A percentile compares a stretch with the other conserved stretches of the same genome.
phyloP scores from a whole-genome alignment of 2,329 filamentous ascomycete genomes.

The Macrophomina pseudophaseolina region DNA sequence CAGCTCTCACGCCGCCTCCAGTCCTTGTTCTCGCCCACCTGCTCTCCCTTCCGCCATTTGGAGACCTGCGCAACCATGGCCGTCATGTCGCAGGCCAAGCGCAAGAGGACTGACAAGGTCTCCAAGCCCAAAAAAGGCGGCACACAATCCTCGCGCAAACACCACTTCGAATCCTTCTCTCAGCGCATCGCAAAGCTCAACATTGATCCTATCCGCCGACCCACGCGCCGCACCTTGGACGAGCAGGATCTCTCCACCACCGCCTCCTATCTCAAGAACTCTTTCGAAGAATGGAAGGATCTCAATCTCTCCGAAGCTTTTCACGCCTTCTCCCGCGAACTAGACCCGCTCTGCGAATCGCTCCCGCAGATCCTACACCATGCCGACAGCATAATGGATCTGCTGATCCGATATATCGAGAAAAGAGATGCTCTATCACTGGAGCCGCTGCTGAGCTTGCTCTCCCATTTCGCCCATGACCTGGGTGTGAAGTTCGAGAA shows the following conservation, averaged over 20 bases:
- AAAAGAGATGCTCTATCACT: slow-evolving; percentile 78
- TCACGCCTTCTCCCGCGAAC: slow-evolving; percentile 74
- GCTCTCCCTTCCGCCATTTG: background rate
- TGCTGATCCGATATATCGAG: slow-evolving; percentile 76
- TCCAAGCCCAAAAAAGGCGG: slow-evolving; percentile 69
- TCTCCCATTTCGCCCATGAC: slow-evolving; percentile 94
- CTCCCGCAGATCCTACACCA: slow-evolving; percentile 91
- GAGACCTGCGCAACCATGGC: slow-evolving; percentile 43
- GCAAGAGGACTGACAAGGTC: slow-evolving; percentile 59
- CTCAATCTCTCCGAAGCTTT: slow-evolving; percentile 88
- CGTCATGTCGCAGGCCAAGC: slow-evolving; percentile 47
- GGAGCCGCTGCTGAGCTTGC: slow-evolving; percentile 84
- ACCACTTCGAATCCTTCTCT: slow-evolving; percentile 90
- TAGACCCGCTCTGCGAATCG: slow-evolving; percentile 81
- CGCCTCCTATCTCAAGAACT: slow-evolving; percentile 85
- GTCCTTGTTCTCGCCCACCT: background rate
- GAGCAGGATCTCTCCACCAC: slow-evolving; percentile 75
- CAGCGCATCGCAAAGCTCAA: slow-evolving; percentile 89
- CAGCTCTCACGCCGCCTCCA: background rate
- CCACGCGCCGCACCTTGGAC: slow-evolving; percentile 83
- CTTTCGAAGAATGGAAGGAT: slow-evolving; percentile 87
- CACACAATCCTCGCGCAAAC: slow-evolving; percentile 78
- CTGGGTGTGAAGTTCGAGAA: slow-evolving; percentile 86
- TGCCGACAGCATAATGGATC: slow-evolving; percentile 80
- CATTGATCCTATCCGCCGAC: slow-evolving; percentile 89